Evolutionary conservation across 768 basidiomycete genomes (phyloP), one percentile per base, ranked within the genome.

Genomic region (Trametes cinnabarina): DNA sequence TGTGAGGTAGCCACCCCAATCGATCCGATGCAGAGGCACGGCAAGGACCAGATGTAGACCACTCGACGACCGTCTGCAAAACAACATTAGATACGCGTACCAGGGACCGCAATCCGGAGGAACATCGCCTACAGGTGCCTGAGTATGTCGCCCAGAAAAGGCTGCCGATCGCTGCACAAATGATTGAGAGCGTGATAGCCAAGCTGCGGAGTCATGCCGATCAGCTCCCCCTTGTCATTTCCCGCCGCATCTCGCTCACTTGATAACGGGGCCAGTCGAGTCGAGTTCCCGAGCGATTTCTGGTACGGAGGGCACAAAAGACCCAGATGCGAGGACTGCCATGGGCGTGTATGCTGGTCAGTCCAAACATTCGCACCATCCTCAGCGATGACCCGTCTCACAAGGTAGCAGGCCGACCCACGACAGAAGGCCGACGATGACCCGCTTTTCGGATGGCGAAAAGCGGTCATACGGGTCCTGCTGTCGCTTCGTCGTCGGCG

Each of bases 281-380:
- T 80, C 39, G 10, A 93, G 69, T 57, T 93, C 89, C 25, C 69
- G 71, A 7, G 89, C 83, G 42, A 93, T 84, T 47, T 87, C 79
- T 0, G 89, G 87, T 51, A 92, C 87, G 0, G 84, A 83, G 0
- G 90, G 90, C 4, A 89, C 78, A 67, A 92, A 90, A 1, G 82
- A 82, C 0, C 82, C 85, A 8, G 82, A 74, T 0, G 87, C 82
- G 56, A 92, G 84, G 37, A 87, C 90, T 92, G 53, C 1, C n/a
- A n/a, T n/a, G n/a, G n/a, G n/a, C n/a, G n/a, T n/a, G n/a, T n/a
- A n/a, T n/a, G n/a, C n/a, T n/a, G n/a, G n/a, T n/a, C n/a, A n/a
- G n/a, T n/a, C n/a, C n/a, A n/a, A n/a, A n/a, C n/a, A n/a, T n/a
- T n/a, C n/a, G n/a, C n/a, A n/a, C n/a, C n/a, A n/a, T n/a, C n/a